Evolutionary conservation across 2,329 filamentous ascomycete species (phyloP), one percentile per base, ranked within the genome.

Genomic region (Paracamarosporium sp.): DNA sequence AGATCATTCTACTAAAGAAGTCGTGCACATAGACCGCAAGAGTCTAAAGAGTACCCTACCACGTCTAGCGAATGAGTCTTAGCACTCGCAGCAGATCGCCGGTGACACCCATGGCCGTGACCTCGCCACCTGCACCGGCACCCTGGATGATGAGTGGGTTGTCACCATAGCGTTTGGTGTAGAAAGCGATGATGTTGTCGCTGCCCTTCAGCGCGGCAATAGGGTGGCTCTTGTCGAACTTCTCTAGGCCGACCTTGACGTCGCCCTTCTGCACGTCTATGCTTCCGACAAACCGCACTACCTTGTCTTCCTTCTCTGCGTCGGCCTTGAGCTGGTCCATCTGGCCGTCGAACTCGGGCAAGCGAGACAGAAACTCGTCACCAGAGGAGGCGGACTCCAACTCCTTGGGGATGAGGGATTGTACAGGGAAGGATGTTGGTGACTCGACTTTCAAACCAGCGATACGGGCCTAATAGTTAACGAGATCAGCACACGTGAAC

Each of bases 121-220:
- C 93, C 43, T 97, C 93, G 63, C 91, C 93, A 68, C 95, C 95
- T 25, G 95, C 95, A 60, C 93, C 95, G 33, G 92, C 93, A 58
- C 95, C 95, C 81, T 98, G 94, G 62, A 99, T 87, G 73, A 97
- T 97, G 62, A 99, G 83, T 41, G 95, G 93, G 78, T 94, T 96
- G 74, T 83, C 85, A 57, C 93, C 93, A 74, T 99, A 99, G 70
- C 95, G 86, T 83, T 96, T 90, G 5, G 95, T 99, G 80, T 97
- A 96, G 83, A 99, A 97, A 82, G 90, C 96, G 75, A 99, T 97
- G 76, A 99, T 96, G 82, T 99, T 99, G 76, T 98, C 95, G 77
- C 93, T 98, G 33, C 95, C 95, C 85, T 97, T 96, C 56, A 99
- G 84, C 46, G 91, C 90, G 13, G 95, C 95, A 79, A 99, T 97